phyloP scores from a whole-genome alignment of 2,329 filamentous ascomycete genomes.

The Penicillium sp. region DNA sequence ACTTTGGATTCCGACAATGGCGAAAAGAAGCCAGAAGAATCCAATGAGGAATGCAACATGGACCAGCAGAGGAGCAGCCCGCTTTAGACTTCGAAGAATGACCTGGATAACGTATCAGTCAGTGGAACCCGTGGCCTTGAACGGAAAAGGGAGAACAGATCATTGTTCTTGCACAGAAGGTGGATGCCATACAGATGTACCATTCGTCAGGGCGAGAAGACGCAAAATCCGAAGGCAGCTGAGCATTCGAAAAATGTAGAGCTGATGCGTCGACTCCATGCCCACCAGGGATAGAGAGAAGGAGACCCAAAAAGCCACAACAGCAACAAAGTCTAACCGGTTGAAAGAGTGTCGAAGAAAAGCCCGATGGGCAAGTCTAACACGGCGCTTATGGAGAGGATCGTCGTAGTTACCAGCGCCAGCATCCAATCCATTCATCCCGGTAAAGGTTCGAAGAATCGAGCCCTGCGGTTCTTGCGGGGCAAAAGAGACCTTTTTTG shows the following conservation, averaged over 20 bases:
- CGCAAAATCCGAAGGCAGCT: slow-evolving; percentile 91
- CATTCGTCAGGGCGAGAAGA: slow-evolving; percentile 87
- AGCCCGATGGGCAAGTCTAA: slow-evolving; percentile 83
- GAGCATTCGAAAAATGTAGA: slow-evolving; percentile 95
- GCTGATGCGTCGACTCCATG: slow-evolving; percentile 67
- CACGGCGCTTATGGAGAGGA: slow-evolving; percentile 74
- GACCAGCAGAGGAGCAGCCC: slow-evolving; percentile 85
- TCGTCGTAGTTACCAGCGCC: slow-evolving; percentile 57
- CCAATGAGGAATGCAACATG: slow-evolving; percentile 92
- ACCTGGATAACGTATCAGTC: slow-evolving; percentile 57
- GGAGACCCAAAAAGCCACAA: slow-evolving; percentile 93
- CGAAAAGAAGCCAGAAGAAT: slow-evolving; percentile 98
- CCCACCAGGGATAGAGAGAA: slow-evolving; percentile 72
- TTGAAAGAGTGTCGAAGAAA: slow-evolving; percentile 97
- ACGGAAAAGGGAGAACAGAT: neutral
- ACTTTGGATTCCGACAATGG: slow-evolving; percentile 93
- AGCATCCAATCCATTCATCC: slow-evolving; percentile 62
- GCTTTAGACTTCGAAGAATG: slow-evolving; percentile 92
- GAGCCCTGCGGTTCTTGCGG: slow-evolving; percentile 48
- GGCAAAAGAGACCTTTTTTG: slow-evolving; percentile 53
- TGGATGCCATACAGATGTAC: slow-evolving; percentile 72
- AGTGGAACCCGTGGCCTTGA: neutral
- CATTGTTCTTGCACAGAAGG: neutral
- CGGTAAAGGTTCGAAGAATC: slow-evolving; percentile 75
- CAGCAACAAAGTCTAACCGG: slow-evolving; percentile 88